Evolutionary conservation across 2,329 filamentous ascomycete genomes (phyloP).

Genomic region (Cercospora canescens): DNA sequence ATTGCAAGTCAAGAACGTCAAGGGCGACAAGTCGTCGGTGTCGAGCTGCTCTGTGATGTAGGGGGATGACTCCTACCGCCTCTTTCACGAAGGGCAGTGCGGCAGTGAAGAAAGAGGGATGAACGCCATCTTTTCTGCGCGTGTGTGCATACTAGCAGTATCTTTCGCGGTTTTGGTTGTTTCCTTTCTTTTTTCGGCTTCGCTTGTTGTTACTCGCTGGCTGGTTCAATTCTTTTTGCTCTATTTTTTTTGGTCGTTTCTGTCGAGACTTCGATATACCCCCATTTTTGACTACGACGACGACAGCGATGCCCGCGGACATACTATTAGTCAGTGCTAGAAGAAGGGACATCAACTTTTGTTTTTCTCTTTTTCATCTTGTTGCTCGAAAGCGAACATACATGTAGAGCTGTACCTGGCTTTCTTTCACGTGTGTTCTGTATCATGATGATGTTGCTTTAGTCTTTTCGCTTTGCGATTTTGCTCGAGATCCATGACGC

Average conservation of each 20-base stretch:
- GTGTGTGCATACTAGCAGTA: not conserved
- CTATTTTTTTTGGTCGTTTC: not conserved
- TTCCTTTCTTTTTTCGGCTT: not conserved
- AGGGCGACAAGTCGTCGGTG: slow-evolving; percentile 42
- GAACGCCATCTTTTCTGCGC: not conserved
- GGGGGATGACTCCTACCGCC: not conserved
- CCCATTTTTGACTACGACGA: not conserved
- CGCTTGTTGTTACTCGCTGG: too few species aligned
- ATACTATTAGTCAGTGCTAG: not conserved
- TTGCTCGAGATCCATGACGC: too few species aligned
- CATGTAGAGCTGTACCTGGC: too few species aligned
- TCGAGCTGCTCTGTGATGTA: slow-evolving; percentile 24
- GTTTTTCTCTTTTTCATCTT: too few species aligned
- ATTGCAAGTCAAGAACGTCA: slow-evolving; percentile 57
- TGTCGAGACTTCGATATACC: not conserved
- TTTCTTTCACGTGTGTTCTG: too few species aligned
- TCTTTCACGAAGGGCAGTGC: not conserved
- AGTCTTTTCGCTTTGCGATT: too few species aligned
- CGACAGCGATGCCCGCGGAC: not conserved
- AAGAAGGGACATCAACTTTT: too few species aligned
- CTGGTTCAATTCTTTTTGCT: not conserved
- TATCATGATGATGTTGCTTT: too few species aligned
- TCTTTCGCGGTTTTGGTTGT: too few species aligned
- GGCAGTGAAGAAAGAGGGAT: not conserved
- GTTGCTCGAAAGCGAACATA: too few species aligned